Percentiles rank a stretch among this genome's conserved stretches.
Conservation (phyloP, 2,329 filamentous ascomycete genomes). For the Pyrenochaeta sp. region DNA sequence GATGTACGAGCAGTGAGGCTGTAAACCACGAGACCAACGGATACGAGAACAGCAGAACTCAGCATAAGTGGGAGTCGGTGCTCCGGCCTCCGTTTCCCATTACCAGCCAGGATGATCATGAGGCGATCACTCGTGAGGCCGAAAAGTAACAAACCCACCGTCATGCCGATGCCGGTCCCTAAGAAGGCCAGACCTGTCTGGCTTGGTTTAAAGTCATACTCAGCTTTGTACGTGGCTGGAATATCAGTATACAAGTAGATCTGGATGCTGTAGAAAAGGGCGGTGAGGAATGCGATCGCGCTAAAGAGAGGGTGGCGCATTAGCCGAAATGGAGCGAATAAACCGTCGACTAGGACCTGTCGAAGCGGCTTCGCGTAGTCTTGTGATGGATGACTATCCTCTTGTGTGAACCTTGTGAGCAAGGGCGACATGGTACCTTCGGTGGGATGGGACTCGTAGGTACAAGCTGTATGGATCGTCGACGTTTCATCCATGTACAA, state of each 20-base stretch:
- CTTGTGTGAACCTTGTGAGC: too few relatives aligned
- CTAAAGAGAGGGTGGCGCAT: neutral
- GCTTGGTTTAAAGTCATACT: slow-evolving; percentile 8
- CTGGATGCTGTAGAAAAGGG: slow-evolving; percentile 5
- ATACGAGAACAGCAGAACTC: neutral
- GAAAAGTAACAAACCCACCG: neutral
- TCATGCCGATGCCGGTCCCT: slow-evolving; percentile 4
- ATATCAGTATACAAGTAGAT: slow-evolving; percentile 5
- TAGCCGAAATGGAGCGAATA: slow-evolving; percentile 2
- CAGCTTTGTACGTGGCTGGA: slow-evolving; percentile 2
- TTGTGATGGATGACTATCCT: too few relatives aligned
- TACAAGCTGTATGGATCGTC: neutral
- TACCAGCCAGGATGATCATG: slow-evolving; percentile 1
- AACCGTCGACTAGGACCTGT: neutral
- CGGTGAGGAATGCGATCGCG: neutral
- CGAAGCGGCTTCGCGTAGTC: neutral
- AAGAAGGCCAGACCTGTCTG: slow-evolving; percentile 2
- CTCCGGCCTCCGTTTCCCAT: neutral
- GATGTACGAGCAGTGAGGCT: neutral
- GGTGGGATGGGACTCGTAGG: neutral
- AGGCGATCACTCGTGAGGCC: slow-evolving; percentile 1
- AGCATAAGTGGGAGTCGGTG: slow-evolving; percentile 3
- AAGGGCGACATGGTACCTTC: too few relatives aligned
- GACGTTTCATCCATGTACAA: slow-evolving; percentile 6
- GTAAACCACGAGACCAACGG: neutral